Base-by-base conservation (phyloP, 2,329 filamentous ascomycete species). In the Alternaria burnsii region DNA sequence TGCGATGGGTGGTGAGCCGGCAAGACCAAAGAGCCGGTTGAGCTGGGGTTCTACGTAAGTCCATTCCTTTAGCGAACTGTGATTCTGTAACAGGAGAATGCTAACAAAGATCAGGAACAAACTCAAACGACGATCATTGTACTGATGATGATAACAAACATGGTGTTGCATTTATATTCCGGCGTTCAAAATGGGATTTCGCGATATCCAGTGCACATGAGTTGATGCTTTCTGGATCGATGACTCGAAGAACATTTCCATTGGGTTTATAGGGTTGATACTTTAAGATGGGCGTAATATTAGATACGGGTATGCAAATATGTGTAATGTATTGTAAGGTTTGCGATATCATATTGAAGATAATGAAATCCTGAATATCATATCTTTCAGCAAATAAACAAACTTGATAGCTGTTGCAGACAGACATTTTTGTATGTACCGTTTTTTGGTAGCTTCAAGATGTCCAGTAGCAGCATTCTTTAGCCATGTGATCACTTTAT, bases 21-120 rank as follows among this genome's bases (percentile, higher is more conserved):
- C 43, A 18, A 67, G 55, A 46, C 60, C 65, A 36, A 65, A 64
- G 58, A 70, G 67, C 20, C 47, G 52, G 10, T 42, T 47, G 54
- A 64, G 58, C 42, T 73, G 71, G 70, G 60, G 61, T 54, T 61
- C 64, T 59, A 67, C 67, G 71, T 71, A 62, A 69, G 71, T 70
- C n/a, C 9, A 16, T 16, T 5, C 0, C 12, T 22, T 3, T 10
- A 36, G 5, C 8, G 3, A 20, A 6, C 30, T 18, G 38, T 26
- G 5, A 46, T 18, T 5, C 11, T 16, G n/a, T 30, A 20, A 28
- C 10, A 10, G 6, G 9, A 32, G 3, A 4, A 28, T 52, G 9
- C 63, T 65, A 46, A 65, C 48, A 5, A 3, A 9, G 10, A 7
- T 2, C n/a, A 67, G 65, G 14, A 66, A 61, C 24, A 67, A 67